Evolutionary conservation across 1,284 basidiomycete genomes (phyloP), one percentile per base, ranked within the genome.

Genomic region (Meripilus lineatus): DNA sequence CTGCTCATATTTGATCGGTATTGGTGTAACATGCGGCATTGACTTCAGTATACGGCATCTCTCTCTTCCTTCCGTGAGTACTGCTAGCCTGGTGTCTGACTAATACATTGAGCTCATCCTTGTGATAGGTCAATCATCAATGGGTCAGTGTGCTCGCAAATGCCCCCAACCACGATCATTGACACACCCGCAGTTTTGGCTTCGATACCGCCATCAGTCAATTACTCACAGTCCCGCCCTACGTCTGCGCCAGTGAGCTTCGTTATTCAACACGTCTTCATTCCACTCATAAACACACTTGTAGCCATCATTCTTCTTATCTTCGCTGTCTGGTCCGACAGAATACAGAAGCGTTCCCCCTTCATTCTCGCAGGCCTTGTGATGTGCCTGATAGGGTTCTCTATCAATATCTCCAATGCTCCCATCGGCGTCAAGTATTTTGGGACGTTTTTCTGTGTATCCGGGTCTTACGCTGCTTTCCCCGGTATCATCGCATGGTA

Each of bases 401-500:
- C 68, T 0, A 86, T 88, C 64, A 81, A 85, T 53, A 77, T 84
- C 39, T 71, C 76, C 8, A 58, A 68, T 28, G 75, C 64, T 0
- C 47, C 68, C 3, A 57, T 60, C 38, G 75, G 75, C 4, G 74
- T 66, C 20, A 84, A 84, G 59, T 85, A 84, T 56, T 82, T 84
- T 51, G 82, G 81, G 1, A 80, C 75, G 0, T 86, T 78, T 67
- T 70, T 81, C 44, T 71, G 72, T 40, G 80, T 83, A 10, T 66
- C 68, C 0, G 83, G 83, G 14, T 67, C 69, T 33, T 86, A 86
- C 50, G 72, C 74, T 2, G 68, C 72, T 0, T 74, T 81, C 57
- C 83, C 83, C 2, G 80, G 79, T 14, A 63, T 83, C 4, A 70
- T 85, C 8, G 71, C 80, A 15, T 89, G 85, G 84, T 83, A 44